Evolutionary conservation across 1,284 basidiomycete species (phyloP).

Genomic region (Cutaneotrichosporon dermatis): DNA sequence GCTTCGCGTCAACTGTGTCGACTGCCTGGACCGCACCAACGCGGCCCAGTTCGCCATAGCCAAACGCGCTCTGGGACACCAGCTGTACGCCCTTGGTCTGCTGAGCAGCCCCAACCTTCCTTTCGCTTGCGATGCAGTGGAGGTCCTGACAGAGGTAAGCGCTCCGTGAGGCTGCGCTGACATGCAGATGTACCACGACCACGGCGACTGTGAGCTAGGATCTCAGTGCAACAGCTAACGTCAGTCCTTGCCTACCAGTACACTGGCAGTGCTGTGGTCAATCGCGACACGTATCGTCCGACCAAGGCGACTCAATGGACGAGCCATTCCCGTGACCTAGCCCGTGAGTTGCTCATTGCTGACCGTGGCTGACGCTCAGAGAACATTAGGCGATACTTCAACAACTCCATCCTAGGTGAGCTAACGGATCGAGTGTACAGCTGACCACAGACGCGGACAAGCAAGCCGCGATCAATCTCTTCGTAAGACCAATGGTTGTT

Average conservation of each 20-base stretch:
- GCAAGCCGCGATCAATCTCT: conserved; percentile 94
- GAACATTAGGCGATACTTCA: conserved; percentile 91
- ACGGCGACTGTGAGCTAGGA: conserved; percentile 72
- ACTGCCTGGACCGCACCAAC: conserved; percentile 96
- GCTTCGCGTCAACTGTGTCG: conserved; percentile 86
- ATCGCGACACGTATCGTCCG: conserved; percentile 91
- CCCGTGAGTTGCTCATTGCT: conserved; percentile 51
- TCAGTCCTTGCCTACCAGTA: conserved; percentile 94
- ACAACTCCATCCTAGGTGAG: conserved; percentile 82
- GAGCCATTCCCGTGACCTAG: conserved; percentile 93
- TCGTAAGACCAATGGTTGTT: conserved; percentile 49
- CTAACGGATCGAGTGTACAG: neutral
- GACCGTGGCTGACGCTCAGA: conserved; percentile 45
- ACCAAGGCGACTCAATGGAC: conserved; percentile 86
- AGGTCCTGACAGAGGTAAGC: conserved; percentile 79
- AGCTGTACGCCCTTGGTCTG: conserved; percentile 89
- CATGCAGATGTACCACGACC: conserved; percentile 85
- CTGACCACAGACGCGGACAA: conserved; percentile 80
- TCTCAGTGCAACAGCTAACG: conserved; percentile 1
- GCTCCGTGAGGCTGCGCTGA: neutral
- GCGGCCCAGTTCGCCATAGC: conserved; percentile 97
- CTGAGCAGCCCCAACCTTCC: conserved; percentile 73
- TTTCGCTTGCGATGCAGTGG: conserved; percentile 92
- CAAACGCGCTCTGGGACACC: conserved; percentile 90
- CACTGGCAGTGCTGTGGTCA: conserved; percentile 92